These are phyloP conservation scores for Alternaria angustiovoidea DNA, from an alignment of 2,329 filamentous ascomycete species.

Conservation along the genomic window DNA sequence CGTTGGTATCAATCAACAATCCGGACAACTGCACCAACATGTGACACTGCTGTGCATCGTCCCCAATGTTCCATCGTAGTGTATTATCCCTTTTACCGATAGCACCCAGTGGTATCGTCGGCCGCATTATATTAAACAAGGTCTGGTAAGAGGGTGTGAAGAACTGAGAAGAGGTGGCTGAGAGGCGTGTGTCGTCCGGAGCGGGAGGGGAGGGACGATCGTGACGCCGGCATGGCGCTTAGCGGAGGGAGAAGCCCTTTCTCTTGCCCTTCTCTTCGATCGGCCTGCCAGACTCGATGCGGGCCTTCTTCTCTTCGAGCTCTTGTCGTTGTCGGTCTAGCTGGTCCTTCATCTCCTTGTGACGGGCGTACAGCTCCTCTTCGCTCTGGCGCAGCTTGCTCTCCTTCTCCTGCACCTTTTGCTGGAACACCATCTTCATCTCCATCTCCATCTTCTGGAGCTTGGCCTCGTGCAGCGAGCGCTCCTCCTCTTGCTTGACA, in stretches of 20 bases:
- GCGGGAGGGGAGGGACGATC: constrained; percentile 18
- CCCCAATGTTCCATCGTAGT: constrained; percentile 42
- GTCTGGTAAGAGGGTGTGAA: constrained; percentile 50
- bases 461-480: constrained; percentile 97
- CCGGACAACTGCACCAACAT: constrained; percentile 50
- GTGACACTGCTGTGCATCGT: constrained; percentile 43
- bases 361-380: constrained; percentile 96
- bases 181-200: constrained; percentile 37
- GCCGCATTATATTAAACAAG: constrained; percentile 52
- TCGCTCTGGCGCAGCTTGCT: constrained; percentile 99
- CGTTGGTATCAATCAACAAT: constrained; percentile 56
- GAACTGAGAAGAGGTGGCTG: constrained; percentile 46
- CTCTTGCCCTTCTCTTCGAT: constrained; percentile 98
- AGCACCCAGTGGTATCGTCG: constrained; percentile 53
- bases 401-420: constrained; percentile 99
- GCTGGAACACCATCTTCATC: constrained; percentile 99
- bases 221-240: constrained; percentile 49
- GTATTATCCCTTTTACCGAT: constrained; percentile 49
- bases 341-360: constrained; percentile 99
- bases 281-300: constrained; percentile 93
- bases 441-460: constrained; percentile 99
- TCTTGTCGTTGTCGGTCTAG: constrained; percentile 93
- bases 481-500: constrained; percentile 99
- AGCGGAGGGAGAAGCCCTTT: constrained; percentile 99
- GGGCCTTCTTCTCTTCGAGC: constrained; percentile 97